These are phyloP conservation scores for Xylariaceae sp. DNA, from an alignment of 2,329 filamentous ascomycete genomes.

Conservation along the genomic window DNA sequence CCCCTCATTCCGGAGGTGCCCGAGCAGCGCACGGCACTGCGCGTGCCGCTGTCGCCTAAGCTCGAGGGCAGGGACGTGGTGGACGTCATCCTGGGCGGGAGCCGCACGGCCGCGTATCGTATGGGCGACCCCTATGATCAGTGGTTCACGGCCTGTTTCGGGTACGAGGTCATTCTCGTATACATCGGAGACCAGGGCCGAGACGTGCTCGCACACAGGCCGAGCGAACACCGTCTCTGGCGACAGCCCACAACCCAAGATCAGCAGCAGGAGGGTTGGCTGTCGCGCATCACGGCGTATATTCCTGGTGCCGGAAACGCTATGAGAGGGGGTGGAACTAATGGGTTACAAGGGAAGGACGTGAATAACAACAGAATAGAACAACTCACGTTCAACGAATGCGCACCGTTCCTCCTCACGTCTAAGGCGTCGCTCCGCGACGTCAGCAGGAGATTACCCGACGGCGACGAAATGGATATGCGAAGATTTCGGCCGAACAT, in stretches of 20 bases:
- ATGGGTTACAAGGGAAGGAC: neutral
- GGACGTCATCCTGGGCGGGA: constrained; percentile 64
- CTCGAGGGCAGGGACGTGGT: constrained; percentile 52
- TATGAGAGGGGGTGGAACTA: neutral
- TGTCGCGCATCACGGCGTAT: constrained; percentile 44
- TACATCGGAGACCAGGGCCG: constrained; percentile 69
- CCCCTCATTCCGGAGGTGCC: constrained; percentile 44
- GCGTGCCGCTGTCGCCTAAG: constrained; percentile 63
- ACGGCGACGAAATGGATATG: constrained; percentile 61
- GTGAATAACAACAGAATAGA: constrained; percentile 37
- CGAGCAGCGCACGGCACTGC: constrained; percentile 48
- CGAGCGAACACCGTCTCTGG: constrained; percentile 39
- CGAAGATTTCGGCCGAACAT: constrained; percentile 77
- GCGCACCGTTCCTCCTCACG: constrained; percentile 75
- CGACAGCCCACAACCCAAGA: constrained; percentile 27
- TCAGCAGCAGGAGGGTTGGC: constrained; percentile 39
- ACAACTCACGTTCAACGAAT: constrained; percentile 74
- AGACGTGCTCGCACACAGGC: constrained; percentile 65
- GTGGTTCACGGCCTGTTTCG: constrained; percentile 73
- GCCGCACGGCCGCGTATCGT: constrained; percentile 62
- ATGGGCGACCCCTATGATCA: constrained; percentile 65
- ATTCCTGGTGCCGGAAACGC: constrained; percentile 31
- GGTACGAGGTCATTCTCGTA: constrained; percentile 64
- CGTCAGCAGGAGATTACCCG: constrained; percentile 63
- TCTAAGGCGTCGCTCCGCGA: constrained; percentile 73